Conservation (phyloP, 495 filamentous ascomycete genomes). For the Trypethelium eluteriae region DNA sequence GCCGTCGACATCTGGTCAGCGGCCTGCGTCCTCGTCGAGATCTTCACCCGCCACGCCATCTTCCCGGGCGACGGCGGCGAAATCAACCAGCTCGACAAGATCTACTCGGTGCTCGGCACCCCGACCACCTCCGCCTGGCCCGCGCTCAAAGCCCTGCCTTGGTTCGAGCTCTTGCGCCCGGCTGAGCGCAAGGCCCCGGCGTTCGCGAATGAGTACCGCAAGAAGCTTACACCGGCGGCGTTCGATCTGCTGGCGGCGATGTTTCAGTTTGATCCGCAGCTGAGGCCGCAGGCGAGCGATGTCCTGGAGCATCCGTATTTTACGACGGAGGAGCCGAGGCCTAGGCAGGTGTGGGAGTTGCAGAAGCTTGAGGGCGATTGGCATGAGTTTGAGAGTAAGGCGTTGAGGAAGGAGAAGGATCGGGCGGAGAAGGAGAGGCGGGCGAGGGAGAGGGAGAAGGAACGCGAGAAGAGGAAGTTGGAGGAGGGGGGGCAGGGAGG, state of each 20-base stretch:
- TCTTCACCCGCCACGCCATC: conserved; percentile 90
- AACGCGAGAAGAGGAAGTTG: conserved; percentile 25
- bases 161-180: conserved; percentile 86
- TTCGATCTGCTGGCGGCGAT: conserved; percentile 74
- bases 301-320: conserved; percentile 90
- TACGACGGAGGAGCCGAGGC: conserved; percentile 65
- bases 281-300: conserved; percentile 75
- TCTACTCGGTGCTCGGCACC: conserved; percentile 86
- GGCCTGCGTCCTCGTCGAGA: conserved; percentile 92
- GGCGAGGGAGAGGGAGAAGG: conserved; percentile 25
- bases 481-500: conserved; percentile 21
- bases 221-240: conserved; percentile 56
- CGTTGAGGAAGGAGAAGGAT: conserved; percentile 83
- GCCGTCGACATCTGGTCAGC: conserved; percentile 98
- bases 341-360: conserved; percentile 77
- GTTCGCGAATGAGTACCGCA: conserved; percentile 78
- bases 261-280: conserved; percentile 79
- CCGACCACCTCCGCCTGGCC: conserved; percentile 82
- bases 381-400: conserved; percentile 99
- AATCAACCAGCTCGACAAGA: conserved; percentile 92
- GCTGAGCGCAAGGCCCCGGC: conserved; percentile 62
- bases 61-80: conserved; percentile 93
- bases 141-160: conserved; percentile 79
- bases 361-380: conserved; percentile 85
- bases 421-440: conserved; percentile 63